Conservation (phyloP, 371 early-diverging fungal genomes). For the Apophysomyces ossiformis region DNA sequence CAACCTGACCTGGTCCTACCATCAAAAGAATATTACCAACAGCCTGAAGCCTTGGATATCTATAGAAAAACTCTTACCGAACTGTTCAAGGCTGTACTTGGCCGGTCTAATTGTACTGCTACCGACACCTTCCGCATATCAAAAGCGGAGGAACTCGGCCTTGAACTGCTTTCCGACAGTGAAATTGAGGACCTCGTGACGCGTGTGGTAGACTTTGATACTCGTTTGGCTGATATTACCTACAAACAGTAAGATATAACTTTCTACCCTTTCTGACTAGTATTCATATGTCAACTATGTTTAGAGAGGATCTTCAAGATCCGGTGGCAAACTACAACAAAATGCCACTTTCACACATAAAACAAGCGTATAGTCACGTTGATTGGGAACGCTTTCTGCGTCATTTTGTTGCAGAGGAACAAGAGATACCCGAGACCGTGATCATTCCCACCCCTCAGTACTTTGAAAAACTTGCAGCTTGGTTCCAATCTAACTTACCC, state of each 20-base stretch:
- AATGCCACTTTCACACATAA: slow-evolving; percentile 38
- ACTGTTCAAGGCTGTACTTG: slow-evolving; percentile 22
- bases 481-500: background rate
- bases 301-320: slow-evolving; percentile 51
- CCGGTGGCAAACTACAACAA: slow-evolving; percentile 60
- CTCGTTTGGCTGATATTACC: slow-evolving; percentile 40
- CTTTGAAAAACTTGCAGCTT: slow-evolving; percentile 18
- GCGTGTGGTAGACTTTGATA: slow-evolving; percentile 55
- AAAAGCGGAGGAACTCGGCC: slow-evolving; percentile 9
- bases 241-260: slow-evolving; percentile 22
- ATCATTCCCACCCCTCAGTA: slow-evolving; percentile 18
- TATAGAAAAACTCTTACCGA: slow-evolving; percentile 44
- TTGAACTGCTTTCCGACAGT: slow-evolving; percentile 15
- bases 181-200: slow-evolving; percentile 34
- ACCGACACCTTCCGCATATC: background rate
- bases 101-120: slow-evolving; percentile 1
- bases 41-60: slow-evolving; percentile 28
- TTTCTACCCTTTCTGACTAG: background rate
- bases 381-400: slow-evolving; percentile 26
- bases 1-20: slow-evolving; percentile 54
- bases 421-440: slow-evolving; percentile 10
- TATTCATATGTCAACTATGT: background rate
- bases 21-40: slow-evolving; percentile 63
- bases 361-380: slow-evolving; percentile 27
- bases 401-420: slow-evolving; percentile 3